phyloP scores from a whole-genome alignment of 2,329 filamentous ascomycete species.

The Epichloe gansuensis region DNA sequence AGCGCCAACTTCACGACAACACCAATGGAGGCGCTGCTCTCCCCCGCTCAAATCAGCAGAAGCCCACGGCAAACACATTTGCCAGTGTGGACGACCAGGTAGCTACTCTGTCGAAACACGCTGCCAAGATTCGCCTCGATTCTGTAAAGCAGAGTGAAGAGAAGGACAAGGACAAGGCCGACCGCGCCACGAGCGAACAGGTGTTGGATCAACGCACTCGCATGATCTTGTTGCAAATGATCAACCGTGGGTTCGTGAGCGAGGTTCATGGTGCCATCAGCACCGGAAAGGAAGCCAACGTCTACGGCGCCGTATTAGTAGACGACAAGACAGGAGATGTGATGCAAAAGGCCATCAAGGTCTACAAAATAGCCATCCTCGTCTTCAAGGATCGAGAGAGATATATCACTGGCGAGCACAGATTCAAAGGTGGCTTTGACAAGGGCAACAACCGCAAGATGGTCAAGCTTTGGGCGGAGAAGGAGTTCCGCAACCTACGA shows the following conservation, averaged over 20 bases:
- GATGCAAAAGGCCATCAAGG: constrained; percentile 81
- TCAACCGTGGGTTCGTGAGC: constrained; percentile 78
- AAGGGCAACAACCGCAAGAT: constrained; percentile 92
- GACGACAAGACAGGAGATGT: constrained; percentile 39
- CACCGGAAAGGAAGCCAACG: constrained; percentile 96
- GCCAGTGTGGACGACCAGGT: constrained; percentile 80
- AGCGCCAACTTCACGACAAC: constrained; percentile 49
- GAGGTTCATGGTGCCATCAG: constrained; percentile 93
- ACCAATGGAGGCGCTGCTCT: constrained; percentile 28
- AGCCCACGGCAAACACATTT: constrained; percentile 65
- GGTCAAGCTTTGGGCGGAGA: constrained; percentile 98
- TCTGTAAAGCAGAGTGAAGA: constrained; percentile 39
- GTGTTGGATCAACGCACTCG: constrained; percentile 87
- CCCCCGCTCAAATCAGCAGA: constrained; percentile 65
- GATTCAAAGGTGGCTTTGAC: constrained; percentile 82
- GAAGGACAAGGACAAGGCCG: constrained; percentile 71
- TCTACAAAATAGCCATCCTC: constrained; percentile 96
- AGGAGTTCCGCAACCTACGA: constrained; percentile 89
- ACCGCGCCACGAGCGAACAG: constrained; percentile 87
- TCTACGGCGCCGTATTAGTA: constrained; percentile 74
- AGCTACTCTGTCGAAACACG: constrained; percentile 70
- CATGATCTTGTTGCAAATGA: constrained; percentile 92
- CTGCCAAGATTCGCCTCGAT: constrained; percentile 72
- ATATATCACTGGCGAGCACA: constrained; percentile 88
- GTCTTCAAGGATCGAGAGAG: constrained; percentile 96